Conservation (phyloP, 768 basidiomycete species). For the Suillus placidus region DNA sequence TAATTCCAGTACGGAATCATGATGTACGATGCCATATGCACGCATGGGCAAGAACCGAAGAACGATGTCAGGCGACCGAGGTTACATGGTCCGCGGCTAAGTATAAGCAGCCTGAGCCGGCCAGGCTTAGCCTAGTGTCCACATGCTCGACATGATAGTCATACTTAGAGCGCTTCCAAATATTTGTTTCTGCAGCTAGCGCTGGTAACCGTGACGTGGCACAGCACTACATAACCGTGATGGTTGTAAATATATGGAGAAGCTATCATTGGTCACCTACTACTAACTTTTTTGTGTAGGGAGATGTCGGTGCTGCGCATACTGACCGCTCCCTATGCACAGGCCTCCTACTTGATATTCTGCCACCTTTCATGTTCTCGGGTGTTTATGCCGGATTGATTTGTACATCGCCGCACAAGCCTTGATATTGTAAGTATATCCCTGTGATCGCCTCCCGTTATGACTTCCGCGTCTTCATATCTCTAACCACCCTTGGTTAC, state of each 20-base stretch:
- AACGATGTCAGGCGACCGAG: background rate
- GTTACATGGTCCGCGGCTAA: background rate
- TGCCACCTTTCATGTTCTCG: conserved; percentile 82
- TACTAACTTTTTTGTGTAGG: conserved; percentile 22
- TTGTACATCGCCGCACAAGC: conserved; percentile 66
- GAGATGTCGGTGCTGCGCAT: background rate
- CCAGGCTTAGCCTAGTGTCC: no score
- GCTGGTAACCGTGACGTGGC: no score
- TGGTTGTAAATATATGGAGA: conserved; percentile 47
- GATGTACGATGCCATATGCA: background rate
- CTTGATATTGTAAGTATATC: conserved; percentile 49
- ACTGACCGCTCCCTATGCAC: conserved; percentile 4
- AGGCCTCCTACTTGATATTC: conserved; percentile 66
- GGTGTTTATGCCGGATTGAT: conserved; percentile 53
- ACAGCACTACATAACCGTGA: no score
- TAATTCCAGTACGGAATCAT: conserved; percentile 1
- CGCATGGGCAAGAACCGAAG: conserved; percentile 3
- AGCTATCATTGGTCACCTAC: conserved; percentile 54
- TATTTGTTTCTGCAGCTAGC: no score
- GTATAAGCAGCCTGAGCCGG: background rate
- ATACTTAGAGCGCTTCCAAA: no score
- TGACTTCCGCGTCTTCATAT: background rate
- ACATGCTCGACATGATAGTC: no score
- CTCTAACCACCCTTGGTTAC: background rate
- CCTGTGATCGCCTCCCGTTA: conserved; percentile 43